phyloP scores from a whole-genome alignment of 805 yeast genomes.

The Torulaspora maleeae region DNA sequence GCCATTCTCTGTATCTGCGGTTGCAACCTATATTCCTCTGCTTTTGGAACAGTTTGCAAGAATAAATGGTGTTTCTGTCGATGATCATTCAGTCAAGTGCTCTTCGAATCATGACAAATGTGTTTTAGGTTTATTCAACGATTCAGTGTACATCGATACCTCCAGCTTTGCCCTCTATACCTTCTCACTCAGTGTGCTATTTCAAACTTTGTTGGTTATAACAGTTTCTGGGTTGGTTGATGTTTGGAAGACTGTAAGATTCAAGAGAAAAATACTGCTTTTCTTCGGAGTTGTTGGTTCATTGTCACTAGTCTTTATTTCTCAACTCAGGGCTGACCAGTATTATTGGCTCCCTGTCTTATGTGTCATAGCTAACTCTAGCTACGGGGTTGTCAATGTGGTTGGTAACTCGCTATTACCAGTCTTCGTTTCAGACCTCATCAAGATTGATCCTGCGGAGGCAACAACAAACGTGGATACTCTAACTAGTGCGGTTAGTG shows the following conservation, averaged over 20 bases:
- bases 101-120: slow-evolving; percentile 37
- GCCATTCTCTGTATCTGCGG: slow-evolving; percentile 74
- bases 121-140: slow-evolving; percentile 42
- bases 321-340: slow-evolving; percentile 28
- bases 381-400: slow-evolving; percentile 74
- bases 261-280: slow-evolving; percentile 53
- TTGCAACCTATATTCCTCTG: slow-evolving; percentile 73
- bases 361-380: slow-evolving; percentile 59
- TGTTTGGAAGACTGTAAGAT: slow-evolving; percentile 42
- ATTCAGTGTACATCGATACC: slow-evolving; percentile 55
- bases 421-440: slow-evolving; percentile 46
- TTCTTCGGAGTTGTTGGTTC: slow-evolving; percentile 59
- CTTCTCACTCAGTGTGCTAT: slow-evolving; percentile 62
- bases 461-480: slow-evolving; percentile 31
- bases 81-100: slow-evolving; percentile 59
- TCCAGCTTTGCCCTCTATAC: slow-evolving; percentile 71
- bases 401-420: slow-evolving; percentile 76
- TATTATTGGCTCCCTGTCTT: slow-evolving; percentile 40
- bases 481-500: slow-evolving; percentile 51
- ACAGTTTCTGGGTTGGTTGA: slow-evolving; percentile 72
- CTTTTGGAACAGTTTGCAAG: slow-evolving; percentile 68
- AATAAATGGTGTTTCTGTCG: slow-evolving; percentile 59
- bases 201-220: slow-evolving; percentile 67
- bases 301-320: slow-evolving; percentile 46
- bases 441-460: slow-evolving; percentile 18